phyloP scores from a whole-genome alignment of 2,329 filamentous ascomycete genomes.

The Dothideomycetidae sp. region DNA sequence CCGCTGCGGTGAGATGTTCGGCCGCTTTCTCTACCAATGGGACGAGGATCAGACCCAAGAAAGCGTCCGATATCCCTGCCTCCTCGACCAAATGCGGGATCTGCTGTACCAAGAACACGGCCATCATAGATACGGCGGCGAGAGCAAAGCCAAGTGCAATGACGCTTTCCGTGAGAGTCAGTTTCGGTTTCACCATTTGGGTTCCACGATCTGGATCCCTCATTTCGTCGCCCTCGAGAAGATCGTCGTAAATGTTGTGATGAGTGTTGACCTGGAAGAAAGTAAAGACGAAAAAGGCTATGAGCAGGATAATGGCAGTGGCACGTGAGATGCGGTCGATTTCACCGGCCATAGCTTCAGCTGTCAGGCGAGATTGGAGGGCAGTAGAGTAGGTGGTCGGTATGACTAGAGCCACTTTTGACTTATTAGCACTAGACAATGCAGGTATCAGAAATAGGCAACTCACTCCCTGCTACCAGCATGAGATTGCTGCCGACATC shows the following conservation, averaged over 20 bases:
- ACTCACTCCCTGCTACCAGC: slow-evolving; percentile 48
- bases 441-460: neutral
- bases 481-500: slow-evolving; percentile 67
- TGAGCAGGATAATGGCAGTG: slow-evolving; percentile 54
- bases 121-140: slow-evolving; percentile 57
- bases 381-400: slow-evolving; percentile 40
- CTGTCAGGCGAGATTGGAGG: slow-evolving; percentile 17
- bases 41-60: slow-evolving; percentile 60
- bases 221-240: slow-evolving; percentile 57
- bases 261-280: slow-evolving; percentile 65
- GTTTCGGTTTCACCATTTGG: slow-evolving; percentile 48
- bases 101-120: slow-evolving; percentile 60
- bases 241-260: slow-evolving; percentile 61
- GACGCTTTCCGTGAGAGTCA: slow-evolving; percentile 60
- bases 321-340: slow-evolving; percentile 55
- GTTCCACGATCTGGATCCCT: slow-evolving; percentile 49
- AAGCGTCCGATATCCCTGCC: slow-evolving; percentile 38
- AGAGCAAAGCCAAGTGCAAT: slow-evolving; percentile 52
- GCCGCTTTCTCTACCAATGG: slow-evolving; percentile 74
- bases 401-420: slow-evolving; percentile 32
- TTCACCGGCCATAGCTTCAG: slow-evolving; percentile 33
- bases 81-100: slow-evolving; percentile 47
- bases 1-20: slow-evolving; percentile 69
- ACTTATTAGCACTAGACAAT: slow-evolving; percentile 3
- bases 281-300: slow-evolving; percentile 48